Percentiles rank a stretch among this genome's conserved stretches.
These are phyloP conservation scores for Carex littledalei DNA, from an alignment of 176 grass and related monocot species.

Conservation along the genomic window DNA sequence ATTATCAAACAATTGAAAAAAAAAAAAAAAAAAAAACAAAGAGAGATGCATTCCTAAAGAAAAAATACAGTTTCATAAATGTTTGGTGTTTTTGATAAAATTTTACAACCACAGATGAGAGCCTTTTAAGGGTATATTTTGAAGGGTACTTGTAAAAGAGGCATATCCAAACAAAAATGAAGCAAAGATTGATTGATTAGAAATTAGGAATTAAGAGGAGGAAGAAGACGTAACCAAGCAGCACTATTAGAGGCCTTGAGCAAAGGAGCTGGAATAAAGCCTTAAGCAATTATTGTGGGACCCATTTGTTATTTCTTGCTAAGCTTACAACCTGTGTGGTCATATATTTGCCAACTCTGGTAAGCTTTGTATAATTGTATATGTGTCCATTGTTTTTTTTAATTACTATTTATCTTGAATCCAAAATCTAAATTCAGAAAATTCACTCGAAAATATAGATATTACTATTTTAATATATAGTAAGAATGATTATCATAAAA, in stretches of 20 bases:
- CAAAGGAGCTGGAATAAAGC: slow-evolving; percentile 1
- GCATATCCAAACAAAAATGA: slow-evolving; percentile 18
- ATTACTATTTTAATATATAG: too few species aligned
- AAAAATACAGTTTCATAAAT: neutral
- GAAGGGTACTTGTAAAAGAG: neutral
- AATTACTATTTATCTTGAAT: neutral
- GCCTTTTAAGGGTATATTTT: neutral
- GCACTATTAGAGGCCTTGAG: slow-evolving; percentile 15
- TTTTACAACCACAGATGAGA: neutral
- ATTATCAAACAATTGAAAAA: neutral
- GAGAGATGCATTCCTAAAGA: neutral
- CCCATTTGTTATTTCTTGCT: neutral
- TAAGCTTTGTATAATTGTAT: neutral
- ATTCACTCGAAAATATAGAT: too few species aligned
- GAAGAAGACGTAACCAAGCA: slow-evolving; percentile 13
- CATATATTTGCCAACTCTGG: neutral
- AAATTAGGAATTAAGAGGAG: neutral
- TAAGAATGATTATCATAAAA: neutral
- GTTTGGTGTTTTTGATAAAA: neutral
- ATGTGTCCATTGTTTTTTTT: neutral
- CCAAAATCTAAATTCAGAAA: neutral
- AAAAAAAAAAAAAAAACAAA: neutral
- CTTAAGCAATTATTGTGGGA: slow-evolving; percentile 31
- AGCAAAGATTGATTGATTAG: neutral
- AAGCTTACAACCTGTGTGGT: neutral